Base-by-base conservation (phyloP, 179 eudicot genomes). In the Spergularia azorica region DNA sequence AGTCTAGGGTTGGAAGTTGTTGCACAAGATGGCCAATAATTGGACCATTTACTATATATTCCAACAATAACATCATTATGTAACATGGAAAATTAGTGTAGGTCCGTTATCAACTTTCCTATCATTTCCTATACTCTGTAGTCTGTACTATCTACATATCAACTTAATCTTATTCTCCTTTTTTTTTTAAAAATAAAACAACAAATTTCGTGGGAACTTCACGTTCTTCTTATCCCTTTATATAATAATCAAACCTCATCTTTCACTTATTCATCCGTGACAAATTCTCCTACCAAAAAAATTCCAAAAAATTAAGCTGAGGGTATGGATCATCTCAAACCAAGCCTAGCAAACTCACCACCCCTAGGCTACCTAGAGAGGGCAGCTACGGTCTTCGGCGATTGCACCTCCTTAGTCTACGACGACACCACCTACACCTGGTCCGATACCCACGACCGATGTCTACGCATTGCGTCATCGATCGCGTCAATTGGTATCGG, bases 331-430 rank as follows among this genome's bases (percentile, higher is more conserved):
- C 60, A 80, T 4, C 67, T 88, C 26, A 76, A 77, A 54, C 89
- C 89, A 38, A 56, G 65, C 0, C 15, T 67, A 0, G 87, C 88
- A 15, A 89, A 91, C 60, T 89, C 93, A 0, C 43, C 81, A 50
- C 92, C 96, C 0, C 70, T 91, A 1, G 51, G 61, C 56, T 87
- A 86, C 70, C 82, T 91, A 0, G 89, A 91, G 0, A 71, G 96
- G 63, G 87, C 90, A 0, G 90, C 93, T 9, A 76, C 79, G 38
- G 88, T 86, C 0, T 88, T 88, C 68, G 92, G 86, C 50, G 92
- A 89, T 54, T 80, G 86, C 71, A 14, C 85, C 32, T 91, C 96
- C 63, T n/a, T 91, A 50, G 36, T 90, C 38, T 82, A 87, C 85
- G 56, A 77, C 79, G 2, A 26, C 71, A 82, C 79, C 71, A 76